These are phyloP conservation scores for Fusarium sacchari DNA, from an alignment of 2,329 filamentous ascomycete species.

Conservation along the genomic window DNA sequence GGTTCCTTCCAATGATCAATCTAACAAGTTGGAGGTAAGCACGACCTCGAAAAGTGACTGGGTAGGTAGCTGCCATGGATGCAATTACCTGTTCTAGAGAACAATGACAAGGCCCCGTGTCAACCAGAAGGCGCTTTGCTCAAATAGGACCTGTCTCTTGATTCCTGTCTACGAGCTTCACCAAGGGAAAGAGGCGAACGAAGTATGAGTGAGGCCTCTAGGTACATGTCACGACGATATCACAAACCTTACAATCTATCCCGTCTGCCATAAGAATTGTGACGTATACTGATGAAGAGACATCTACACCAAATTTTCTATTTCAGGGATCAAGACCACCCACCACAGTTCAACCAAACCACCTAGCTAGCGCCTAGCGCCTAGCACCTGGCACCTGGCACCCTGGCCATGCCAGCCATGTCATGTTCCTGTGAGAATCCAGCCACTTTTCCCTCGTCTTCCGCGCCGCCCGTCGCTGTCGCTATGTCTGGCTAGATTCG, in stretches of 20 bases:
- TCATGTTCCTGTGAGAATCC: constrained; percentile 6
- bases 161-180: background rate
- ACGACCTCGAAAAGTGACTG: background rate
- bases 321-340: background rate
- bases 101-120: background rate
- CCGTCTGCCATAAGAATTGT: background rate
- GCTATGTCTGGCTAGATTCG: constrained; percentile 28
- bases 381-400: background rate
- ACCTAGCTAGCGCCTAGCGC: background rate
- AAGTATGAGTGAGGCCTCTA: background rate
- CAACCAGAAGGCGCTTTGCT: background rate
- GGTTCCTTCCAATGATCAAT: background rate
- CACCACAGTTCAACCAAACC: background rate
- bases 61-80: background rate
- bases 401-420: background rate
- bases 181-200: background rate
- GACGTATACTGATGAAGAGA: background rate
- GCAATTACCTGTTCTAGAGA: background rate
- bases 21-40: background rate
- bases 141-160: background rate
- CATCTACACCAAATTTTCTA: background rate
- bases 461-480: constrained; percentile 11
- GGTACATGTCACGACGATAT: background rate
- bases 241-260: background rate
- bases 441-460: background rate